These are phyloP conservation scores for Ophiocordyceps camponoti-rufipedis DNA, from an alignment of 2,329 filamentous ascomycete genomes.

Conservation along the genomic window DNA sequence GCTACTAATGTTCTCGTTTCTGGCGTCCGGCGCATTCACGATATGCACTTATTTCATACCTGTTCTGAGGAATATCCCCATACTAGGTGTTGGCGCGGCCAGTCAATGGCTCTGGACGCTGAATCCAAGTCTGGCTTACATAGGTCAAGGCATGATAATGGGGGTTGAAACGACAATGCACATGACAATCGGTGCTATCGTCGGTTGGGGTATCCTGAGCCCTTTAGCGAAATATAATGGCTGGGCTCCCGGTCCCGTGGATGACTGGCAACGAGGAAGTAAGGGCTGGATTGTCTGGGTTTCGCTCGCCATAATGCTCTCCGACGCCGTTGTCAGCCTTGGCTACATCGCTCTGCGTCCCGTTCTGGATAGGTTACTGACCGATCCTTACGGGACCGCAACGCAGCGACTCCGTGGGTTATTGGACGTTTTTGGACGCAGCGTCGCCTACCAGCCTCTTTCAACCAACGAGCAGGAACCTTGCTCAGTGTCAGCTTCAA, in stretches of 20 bases:
- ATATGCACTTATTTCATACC: constrained; percentile 82
- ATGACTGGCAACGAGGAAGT: constrained; percentile 80
- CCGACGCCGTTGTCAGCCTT: constrained; percentile 78
- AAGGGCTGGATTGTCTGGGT: constrained; percentile 99
- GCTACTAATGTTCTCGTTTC: constrained; percentile 37
- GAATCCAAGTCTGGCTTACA: constrained; percentile 92
- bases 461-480: constrained; percentile 1
- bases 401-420: neutral
- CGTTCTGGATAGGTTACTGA: constrained; percentile 12
- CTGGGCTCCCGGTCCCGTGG: constrained; percentile 78
- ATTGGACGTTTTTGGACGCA: constrained; percentile 2
- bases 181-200: constrained; percentile 76
- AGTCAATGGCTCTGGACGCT: constrained; percentile 83
- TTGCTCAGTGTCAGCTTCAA: neutral
- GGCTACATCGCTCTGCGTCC: constrained; percentile 58
- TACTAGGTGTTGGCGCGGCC: constrained; percentile 62
- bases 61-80: constrained; percentile 63
- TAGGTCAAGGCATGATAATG: constrained; percentile 98
- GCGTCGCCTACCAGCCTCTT: constrained; percentile 9
- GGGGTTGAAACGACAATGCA: constrained; percentile 86
- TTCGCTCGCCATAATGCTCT: constrained; percentile 89
- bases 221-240: constrained; percentile 70
- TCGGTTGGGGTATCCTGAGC: constrained; percentile 84
- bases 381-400: neutral
- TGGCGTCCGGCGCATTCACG: constrained; percentile 48